A percentile compares a stretch with the other conserved stretches of the same genome.
phyloP scores from a whole-genome alignment of 139 green algal genomes.

The Pseudopediastrum boryanum region DNA sequence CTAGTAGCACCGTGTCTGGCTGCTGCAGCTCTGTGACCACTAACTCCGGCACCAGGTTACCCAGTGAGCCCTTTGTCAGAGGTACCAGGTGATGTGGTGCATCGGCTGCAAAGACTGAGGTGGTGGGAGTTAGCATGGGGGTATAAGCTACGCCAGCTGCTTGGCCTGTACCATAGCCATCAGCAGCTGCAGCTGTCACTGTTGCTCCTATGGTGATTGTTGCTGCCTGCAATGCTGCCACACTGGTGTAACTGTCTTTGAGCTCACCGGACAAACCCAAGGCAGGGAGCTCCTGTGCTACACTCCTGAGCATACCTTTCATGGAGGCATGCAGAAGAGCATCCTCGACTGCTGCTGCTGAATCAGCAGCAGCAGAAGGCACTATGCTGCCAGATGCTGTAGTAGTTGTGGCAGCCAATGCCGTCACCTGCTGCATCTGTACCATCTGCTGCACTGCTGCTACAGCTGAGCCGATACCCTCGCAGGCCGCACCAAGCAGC shows the following conservation, averaged over 20 bases:
- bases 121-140: constrained; percentile 26
- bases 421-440: constrained; percentile 13
- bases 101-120: neutral
- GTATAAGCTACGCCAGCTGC: neutral
- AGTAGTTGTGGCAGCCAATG: neutral
- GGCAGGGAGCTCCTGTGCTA: neutral
- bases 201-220: neutral
- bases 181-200: neutral
- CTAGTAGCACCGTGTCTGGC: constrained; percentile 43
- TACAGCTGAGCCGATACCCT: neutral
- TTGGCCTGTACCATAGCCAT: neutral
- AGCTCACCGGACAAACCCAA: neutral
- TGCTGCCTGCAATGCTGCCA: neutral
- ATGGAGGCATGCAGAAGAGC: no score
- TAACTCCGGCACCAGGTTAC: constrained; percentile 47
- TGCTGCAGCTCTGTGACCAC: constrained; percentile 28
- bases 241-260: neutral
- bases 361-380: no score
- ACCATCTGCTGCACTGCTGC: neutral
- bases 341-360: no score
- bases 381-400: no score
- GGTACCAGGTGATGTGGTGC: constrained; percentile 48
- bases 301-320: constrained; percentile 12
- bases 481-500: neutral
- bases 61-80: constrained; percentile 50